These are phyloP conservation scores for Septoria petroselini DNA, from an alignment of 2,329 filamentous ascomycete species.

Conservation along the genomic window DNA sequence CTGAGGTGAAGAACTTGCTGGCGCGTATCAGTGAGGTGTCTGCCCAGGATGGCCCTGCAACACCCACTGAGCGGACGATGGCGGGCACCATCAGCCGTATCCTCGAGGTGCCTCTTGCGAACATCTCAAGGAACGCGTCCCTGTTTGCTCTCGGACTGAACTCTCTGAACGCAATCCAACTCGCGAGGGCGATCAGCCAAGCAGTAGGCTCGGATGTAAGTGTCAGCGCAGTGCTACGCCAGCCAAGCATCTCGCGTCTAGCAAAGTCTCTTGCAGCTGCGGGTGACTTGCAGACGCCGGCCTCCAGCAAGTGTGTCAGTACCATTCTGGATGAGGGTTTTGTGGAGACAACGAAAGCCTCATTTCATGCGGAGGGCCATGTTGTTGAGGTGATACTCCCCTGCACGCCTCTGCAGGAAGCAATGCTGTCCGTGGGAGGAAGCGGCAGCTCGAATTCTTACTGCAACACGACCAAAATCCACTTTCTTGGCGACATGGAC, in stretches of 20 bases:
- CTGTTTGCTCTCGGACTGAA: slow-evolving; percentile 70
- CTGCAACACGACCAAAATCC: slow-evolving; percentile 68
- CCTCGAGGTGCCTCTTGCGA: slow-evolving; percentile 45
- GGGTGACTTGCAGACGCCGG: background rate
- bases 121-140: slow-evolving; percentile 63
- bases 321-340: slow-evolving; percentile 7
- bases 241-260: slow-evolving; percentile 64
- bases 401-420: slow-evolving; percentile 83
- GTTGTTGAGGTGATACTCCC: slow-evolving; percentile 62
- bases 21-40: slow-evolving; percentile 36
- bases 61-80: slow-evolving; percentile 55
- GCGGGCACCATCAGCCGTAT: slow-evolving; percentile 54
- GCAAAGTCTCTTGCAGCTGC: background rate
- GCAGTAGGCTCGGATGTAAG: slow-evolving; percentile 51
- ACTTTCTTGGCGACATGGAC: slow-evolving; percentile 51
- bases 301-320: background rate
- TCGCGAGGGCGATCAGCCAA: slow-evolving; percentile 60
- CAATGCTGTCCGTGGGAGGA: slow-evolving; percentile 67
- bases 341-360: slow-evolving; percentile 12
- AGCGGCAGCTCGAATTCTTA: slow-evolving; percentile 56
- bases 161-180: slow-evolving; percentile 66
- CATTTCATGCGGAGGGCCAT: background rate
- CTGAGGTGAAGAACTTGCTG: slow-evolving; percentile 46
- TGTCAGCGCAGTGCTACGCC: slow-evolving; percentile 66
- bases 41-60: slow-evolving; percentile 48